Conservation (phyloP, 257 asterid genomes). For the Capsicum chinense region DNA sequence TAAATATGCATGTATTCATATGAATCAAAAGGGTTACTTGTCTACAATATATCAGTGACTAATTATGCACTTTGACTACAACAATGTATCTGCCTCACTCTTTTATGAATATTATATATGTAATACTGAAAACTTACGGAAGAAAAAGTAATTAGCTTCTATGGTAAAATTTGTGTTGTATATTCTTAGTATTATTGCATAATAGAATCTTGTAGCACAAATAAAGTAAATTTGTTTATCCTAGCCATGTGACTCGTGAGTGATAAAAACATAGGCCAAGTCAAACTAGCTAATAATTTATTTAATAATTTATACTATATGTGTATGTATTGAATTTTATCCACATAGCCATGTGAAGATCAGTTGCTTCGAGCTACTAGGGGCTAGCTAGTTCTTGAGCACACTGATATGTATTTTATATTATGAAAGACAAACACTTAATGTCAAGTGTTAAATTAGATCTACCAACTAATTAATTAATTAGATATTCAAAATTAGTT, state of each 20-base stretch:
- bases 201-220: not conserved
- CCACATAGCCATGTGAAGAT: not conserved
- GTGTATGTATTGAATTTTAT: not conserved
- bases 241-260: not conserved
- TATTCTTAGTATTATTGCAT: no score
- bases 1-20: no score
- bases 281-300: not conserved
- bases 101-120: no score
- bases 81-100: no score
- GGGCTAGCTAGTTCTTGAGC: not conserved
- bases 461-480: slow-evolving; percentile 13
- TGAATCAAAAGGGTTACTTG: no score
- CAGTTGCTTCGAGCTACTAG: not conserved
- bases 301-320: not conserved
- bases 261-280: not conserved
- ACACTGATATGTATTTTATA: not conserved
- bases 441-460: not conserved
- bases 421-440: not conserved
- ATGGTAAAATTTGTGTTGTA: no score
- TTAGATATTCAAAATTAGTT: not conserved
- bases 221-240: not conserved
- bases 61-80: no score
- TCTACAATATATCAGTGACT: no score
- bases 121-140: no score
- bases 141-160: no score